Percentiles rank a stretch among this genome's conserved stretches.
Evolutionary conservation across 2,329 filamentous ascomycete genomes (phyloP).

Genomic region (Sporothrix brunneoviolacea): DNA sequence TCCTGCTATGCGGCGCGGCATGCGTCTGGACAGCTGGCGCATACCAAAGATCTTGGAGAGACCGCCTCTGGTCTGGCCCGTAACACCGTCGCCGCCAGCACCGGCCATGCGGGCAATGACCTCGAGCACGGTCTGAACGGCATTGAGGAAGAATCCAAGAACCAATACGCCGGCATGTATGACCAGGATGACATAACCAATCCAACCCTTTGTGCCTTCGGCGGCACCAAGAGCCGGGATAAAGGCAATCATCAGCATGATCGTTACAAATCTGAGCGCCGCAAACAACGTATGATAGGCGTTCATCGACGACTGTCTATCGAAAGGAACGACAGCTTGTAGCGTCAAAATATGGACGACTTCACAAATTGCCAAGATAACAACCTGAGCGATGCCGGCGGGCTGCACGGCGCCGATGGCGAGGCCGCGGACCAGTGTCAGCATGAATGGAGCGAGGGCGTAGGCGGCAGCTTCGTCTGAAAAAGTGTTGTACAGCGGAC

Average conservation of each 20-base stretch:
- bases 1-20: constrained; percentile 47
- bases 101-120: constrained; percentile 76
- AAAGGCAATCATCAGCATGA: constrained; percentile 75
- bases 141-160: constrained; percentile 89
- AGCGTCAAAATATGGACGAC: constrained; percentile 82
- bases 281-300: constrained; percentile 86
- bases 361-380: constrained; percentile 88
- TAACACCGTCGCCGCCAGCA: constrained; percentile 68
- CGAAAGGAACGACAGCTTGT: constrained; percentile 84
- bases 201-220: constrained; percentile 82
- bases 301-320: constrained; percentile 93
- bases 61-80: constrained; percentile 68
- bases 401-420: constrained; percentile 89
- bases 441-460: constrained; percentile 75
- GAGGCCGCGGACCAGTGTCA: constrained; percentile 80
- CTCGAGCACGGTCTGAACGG: constrained; percentile 83
- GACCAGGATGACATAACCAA: constrained; percentile 84
- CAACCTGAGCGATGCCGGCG: constrained; percentile 86
- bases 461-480: constrained; percentile 89
- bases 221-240: constrained; percentile 73
- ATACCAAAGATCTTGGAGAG: constrained; percentile 87
- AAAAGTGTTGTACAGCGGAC: constrained; percentile 94
- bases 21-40: constrained; percentile 74
- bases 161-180: constrained; percentile 80
- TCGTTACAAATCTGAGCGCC: constrained; percentile 64